These are phyloP conservation scores for Penicillium sp. DNA, from an alignment of 2,329 filamentous ascomycete genomes.

Conservation along the genomic window DNA sequence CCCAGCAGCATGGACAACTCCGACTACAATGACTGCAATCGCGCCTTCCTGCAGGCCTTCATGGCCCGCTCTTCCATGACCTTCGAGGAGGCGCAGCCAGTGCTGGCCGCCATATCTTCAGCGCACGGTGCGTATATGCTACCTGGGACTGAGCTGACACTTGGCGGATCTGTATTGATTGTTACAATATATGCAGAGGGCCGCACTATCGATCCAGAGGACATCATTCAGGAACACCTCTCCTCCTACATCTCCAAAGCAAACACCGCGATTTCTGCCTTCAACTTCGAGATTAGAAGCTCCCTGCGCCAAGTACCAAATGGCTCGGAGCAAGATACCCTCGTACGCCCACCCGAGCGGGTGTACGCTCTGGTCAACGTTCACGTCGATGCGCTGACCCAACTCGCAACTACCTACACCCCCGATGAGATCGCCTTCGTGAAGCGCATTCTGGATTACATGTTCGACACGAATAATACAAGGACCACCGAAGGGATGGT, in stretches of 20 bases:
- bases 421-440: constrained; percentile 86
- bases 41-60: constrained; percentile 87
- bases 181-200: constrained; percentile 33
- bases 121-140: constrained; percentile 45
- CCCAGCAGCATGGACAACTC: constrained; percentile 14
- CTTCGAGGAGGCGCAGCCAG: constrained; percentile 63
- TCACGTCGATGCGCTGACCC: constrained; percentile 75
- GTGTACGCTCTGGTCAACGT: constrained; percentile 84
- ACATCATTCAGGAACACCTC: constrained; percentile 66
- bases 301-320: constrained; percentile 63
- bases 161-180: background rate
- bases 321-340: constrained; percentile 13
- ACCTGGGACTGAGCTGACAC: background rate
- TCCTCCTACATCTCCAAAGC: constrained; percentile 64
- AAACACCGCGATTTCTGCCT: constrained; percentile 67
- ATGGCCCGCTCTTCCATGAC: constrained; percentile 74
- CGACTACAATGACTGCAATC: constrained; percentile 62
- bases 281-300: constrained; percentile 83
- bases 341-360: constrained; percentile 41
- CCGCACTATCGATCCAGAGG: constrained; percentile 50
- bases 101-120: constrained; percentile 72
- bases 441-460: constrained; percentile 78
- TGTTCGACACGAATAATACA: constrained; percentile 88
- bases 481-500: constrained; percentile 77
- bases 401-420: constrained; percentile 74